Percentiles rank a stretch among this genome's conserved stretches.
These are phyloP conservation scores for Hypomontagnella monticulosa DNA, from an alignment of 495 filamentous ascomycete species.

Conservation along the genomic window DNA sequence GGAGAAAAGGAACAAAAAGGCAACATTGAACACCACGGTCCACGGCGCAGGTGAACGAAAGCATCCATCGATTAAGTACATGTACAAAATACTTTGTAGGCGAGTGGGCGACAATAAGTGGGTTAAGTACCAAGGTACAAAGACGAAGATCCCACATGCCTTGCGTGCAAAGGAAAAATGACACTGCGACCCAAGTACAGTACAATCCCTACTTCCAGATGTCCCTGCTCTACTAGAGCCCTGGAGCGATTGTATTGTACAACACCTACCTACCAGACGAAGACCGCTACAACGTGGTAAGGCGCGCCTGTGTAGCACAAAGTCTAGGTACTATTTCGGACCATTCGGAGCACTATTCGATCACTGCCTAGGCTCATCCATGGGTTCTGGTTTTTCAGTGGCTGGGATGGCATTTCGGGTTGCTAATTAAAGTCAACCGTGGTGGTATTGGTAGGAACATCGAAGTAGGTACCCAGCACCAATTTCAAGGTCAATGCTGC, in stretches of 20 bases:
- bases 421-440: slow-evolving; percentile 6
- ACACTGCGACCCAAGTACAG: slow-evolving; percentile 13
- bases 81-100: slow-evolving; percentile 14
- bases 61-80: slow-evolving; percentile 21
- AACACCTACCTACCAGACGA: too few species aligned
- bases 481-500: too few species aligned
- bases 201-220: background rate
- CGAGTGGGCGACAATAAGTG: slow-evolving; percentile 27
- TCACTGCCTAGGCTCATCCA: background rate
- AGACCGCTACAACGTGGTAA: background rate
- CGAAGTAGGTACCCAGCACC: too few species aligned
- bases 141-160: slow-evolving; percentile 16
- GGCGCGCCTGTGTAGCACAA: background rate
- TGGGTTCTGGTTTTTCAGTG: slow-evolving; percentile 10
- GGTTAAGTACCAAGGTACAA: slow-evolving; percentile 30
- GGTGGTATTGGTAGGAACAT: too few species aligned
- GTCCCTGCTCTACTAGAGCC: background rate
- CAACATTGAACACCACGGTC: too few species aligned
- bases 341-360: slow-evolving; percentile 19
- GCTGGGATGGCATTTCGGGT: slow-evolving; percentile 1
- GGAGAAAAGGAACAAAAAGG: slow-evolving; percentile 38
- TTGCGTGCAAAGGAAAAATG: slow-evolving; percentile 20
- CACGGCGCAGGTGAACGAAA: slow-evolving; percentile 32
- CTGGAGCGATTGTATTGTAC: too few species aligned
- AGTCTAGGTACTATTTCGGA: slow-evolving; percentile 27